phyloP scores from a whole-genome alignment of 2,329 filamentous ascomycete genomes.

The Colletotrichum noveboracense region DNA sequence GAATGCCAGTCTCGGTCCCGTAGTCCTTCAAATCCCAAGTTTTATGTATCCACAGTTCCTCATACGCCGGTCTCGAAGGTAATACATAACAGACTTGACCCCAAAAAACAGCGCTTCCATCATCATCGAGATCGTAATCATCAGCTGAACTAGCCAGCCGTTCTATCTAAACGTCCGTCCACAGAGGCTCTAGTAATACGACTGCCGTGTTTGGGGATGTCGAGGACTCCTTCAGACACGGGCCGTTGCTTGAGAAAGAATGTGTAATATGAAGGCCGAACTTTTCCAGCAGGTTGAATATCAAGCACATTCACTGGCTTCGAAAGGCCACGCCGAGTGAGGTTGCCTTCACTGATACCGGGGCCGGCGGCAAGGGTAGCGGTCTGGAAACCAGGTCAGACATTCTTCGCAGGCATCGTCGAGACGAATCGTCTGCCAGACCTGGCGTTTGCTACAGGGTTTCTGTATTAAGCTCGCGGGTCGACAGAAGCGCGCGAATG shows the following conservation, averaged over 20 bases:
- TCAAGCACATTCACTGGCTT: neutral
- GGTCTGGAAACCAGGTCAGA: conserved; percentile 32
- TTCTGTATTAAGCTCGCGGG: conserved; percentile 40
- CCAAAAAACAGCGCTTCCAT: neutral
- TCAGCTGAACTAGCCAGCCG: neutral
- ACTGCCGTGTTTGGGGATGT: neutral
- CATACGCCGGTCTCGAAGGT: neutral
- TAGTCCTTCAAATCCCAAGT: neutral
- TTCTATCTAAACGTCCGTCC: neutral
- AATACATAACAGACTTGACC: neutral
- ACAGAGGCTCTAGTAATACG: neutral
- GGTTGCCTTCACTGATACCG: conserved; percentile 1
- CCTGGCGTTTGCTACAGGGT: conserved; percentile 34
- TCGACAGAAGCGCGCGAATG: conserved; percentile 40
- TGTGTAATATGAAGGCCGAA: neutral
- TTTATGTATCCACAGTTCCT: neutral
- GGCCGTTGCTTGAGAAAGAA: neutral
- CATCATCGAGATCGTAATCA: neutral
- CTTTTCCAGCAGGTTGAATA: neutral
- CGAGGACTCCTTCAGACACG: neutral
- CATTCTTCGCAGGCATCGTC: conserved; percentile 41
- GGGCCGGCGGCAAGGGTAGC: conserved; percentile 21
- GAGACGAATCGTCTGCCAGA: conserved; percentile 42
- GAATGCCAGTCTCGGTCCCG: neutral
- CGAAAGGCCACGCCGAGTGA: neutral